Conservation (phyloP, 176 grass and related monocot species). For the Saccharum officinarum region DNA sequence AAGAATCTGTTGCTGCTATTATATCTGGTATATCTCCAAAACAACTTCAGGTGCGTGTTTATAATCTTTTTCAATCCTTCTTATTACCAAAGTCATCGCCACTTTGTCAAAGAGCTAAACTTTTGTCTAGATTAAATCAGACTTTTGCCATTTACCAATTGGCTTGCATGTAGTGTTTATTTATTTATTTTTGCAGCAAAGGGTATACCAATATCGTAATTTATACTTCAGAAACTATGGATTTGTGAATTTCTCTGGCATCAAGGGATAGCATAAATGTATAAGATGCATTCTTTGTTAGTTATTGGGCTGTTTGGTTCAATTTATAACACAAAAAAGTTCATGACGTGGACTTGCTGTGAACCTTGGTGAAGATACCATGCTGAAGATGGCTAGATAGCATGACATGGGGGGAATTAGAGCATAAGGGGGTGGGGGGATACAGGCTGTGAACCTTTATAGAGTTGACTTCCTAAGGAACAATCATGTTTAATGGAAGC, state of each 20-base stretch:
- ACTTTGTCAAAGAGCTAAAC: constrained; percentile 9
- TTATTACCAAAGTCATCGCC: constrained; percentile 1
- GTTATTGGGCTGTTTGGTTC: neutral
- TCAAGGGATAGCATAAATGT: neutral
- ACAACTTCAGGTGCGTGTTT: constrained; percentile 77
- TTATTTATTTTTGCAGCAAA: constrained; percentile 4
- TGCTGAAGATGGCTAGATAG: neutral
- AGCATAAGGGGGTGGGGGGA: neutral
- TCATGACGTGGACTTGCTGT: neutral
- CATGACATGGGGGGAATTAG: neutral
- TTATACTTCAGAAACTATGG: neutral
- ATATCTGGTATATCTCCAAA: constrained; percentile 87
- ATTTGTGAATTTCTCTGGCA: neutral
- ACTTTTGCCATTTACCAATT: constrained; percentile 8
- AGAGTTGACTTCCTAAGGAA: neutral
- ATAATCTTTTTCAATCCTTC: constrained; percentile 27
- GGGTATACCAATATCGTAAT: constrained; percentile 10
- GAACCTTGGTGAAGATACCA: neutral
- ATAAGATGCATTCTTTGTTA: neutral
- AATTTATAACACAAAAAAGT: constrained; percentile 2
- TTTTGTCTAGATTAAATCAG: neutral
- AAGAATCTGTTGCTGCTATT: constrained; percentile 75
- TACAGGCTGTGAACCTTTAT: neutral
- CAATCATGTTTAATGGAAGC: neutral
- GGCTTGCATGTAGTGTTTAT: neutral